Percentiles rank a stretch among this genome's conserved stretches.
Evolutionary conservation across 2,329 filamentous ascomycete species (phyloP).

Genomic region (Fusarium brevicatenulatum): DNA sequence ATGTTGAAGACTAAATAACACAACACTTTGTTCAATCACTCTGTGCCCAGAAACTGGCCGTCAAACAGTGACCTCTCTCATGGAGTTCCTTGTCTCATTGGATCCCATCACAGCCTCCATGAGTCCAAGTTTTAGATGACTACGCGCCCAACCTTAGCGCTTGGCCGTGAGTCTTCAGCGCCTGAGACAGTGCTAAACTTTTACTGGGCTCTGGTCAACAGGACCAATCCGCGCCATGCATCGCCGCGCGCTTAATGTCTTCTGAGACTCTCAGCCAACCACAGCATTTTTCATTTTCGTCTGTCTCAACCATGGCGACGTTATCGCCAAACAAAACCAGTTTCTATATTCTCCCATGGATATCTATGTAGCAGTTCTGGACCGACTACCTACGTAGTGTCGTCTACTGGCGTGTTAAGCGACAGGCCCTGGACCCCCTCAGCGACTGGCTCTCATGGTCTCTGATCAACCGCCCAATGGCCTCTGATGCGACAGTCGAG

Average conservation of each 20-base stretch:
- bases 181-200: slow-evolving; percentile 8
- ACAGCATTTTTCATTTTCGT: slow-evolving; percentile 9
- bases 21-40: background rate
- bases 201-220: slow-evolving; percentile 7
- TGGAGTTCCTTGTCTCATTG: background rate
- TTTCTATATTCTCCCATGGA: background rate
- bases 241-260: slow-evolving; percentile 38
- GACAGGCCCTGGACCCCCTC: slow-evolving; percentile 19
- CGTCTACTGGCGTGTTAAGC: slow-evolving; percentile 26
- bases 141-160: slow-evolving; percentile 26
- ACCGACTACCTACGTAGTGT: slow-evolving; percentile 1
- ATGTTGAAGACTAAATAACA: slow-evolving; percentile 13
- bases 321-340: slow-evolving; percentile 24
- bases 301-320: slow-evolving; percentile 16
- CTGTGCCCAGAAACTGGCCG: background rate
- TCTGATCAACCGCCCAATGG: slow-evolving; percentile 22
- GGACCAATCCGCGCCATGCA: slow-evolving; percentile 34
- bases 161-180: slow-evolving; percentile 4
- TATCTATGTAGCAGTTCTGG: background rate
- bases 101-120: background rate
- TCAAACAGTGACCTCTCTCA: background rate
- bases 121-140: background rate
- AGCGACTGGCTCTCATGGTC: slow-evolving; percentile 33
- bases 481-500: slow-evolving; percentile 22
- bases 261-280: slow-evolving; percentile 41